phyloP scores from a whole-genome alignment of 805 yeast genomes.

The Grigorovia transvaalensis region DNA sequence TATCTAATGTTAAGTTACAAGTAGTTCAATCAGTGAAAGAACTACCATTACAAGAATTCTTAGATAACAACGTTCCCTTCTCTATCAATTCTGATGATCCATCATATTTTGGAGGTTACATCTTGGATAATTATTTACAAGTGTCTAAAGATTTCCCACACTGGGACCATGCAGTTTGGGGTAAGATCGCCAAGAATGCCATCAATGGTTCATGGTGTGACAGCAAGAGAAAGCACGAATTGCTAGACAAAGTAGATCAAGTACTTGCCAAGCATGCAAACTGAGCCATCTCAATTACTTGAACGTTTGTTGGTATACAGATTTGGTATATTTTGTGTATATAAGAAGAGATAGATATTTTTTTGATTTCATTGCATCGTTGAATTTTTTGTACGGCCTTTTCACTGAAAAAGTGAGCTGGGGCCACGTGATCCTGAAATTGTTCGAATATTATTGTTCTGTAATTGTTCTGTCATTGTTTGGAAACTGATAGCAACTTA shows the following conservation, averaged over 20 bases:
- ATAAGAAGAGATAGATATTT: too few species aligned
- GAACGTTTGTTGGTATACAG: too few species aligned
- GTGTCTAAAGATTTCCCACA: slow-evolving; percentile 55
- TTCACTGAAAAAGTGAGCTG: too few species aligned
- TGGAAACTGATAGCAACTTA: neutral
- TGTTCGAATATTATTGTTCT: too few species aligned
- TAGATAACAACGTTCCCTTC: slow-evolving; percentile 57
- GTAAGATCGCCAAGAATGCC: slow-evolving; percentile 49
- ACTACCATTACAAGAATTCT: slow-evolving; percentile 51
- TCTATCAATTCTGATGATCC: slow-evolving; percentile 74
- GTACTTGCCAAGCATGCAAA: slow-evolving; percentile 30
- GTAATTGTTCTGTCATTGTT: too few species aligned
- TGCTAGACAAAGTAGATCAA: slow-evolving; percentile 36
- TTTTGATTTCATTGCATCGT: too few species aligned
- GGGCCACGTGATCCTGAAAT: too few species aligned
- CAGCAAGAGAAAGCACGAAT: slow-evolving; percentile 42
- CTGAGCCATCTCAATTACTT: neutral
- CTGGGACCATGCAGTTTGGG: slow-evolving; percentile 53
- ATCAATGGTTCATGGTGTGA: slow-evolving; percentile 67
- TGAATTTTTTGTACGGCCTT: too few species aligned
- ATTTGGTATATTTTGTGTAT: too few species aligned
- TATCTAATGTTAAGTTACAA: slow-evolving; percentile 65
- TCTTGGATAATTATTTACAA: slow-evolving; percentile 60
- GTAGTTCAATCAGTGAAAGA: slow-evolving; percentile 60
- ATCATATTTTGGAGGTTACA: slow-evolving; percentile 79